A percentile compares a stretch with the other conserved stretches of the same genome.
Conservation (phyloP, 306 rosid genomes). For the Begonia fuchsioides region DNA sequence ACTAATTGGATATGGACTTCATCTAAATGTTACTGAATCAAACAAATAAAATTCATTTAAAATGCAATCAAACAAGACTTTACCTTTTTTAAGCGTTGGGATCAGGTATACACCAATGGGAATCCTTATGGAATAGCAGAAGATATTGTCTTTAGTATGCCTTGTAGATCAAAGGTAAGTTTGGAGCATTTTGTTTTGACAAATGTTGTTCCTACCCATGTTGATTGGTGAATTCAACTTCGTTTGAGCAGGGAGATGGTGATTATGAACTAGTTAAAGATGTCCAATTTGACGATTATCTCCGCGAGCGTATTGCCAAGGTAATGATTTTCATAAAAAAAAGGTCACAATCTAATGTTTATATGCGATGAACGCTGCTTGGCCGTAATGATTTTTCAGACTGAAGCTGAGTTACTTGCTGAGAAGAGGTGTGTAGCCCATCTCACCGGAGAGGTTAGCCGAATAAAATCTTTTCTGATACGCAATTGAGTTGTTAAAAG, state of each 20-base stretch:
- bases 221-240: not conserved
- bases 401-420: conserved; percentile 84
- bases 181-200: not conserved
- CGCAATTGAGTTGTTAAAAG: not conserved
- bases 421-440: conserved; percentile 97
- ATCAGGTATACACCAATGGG: conserved; percentile 69
- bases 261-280: conserved; percentile 84
- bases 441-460: conserved; percentile 81
- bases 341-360: not conserved
- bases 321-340: conserved; percentile 13
- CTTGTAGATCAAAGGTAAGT: conserved; percentile 85
- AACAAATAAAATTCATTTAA: too few species aligned
- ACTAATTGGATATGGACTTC: too few species aligned
- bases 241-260: conserved; percentile 59
- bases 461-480: not conserved
- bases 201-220: not conserved
- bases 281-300: conserved; percentile 64
- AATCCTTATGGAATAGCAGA: conserved; percentile 91
- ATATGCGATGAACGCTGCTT: not conserved
- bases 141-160: conserved; percentile 91
- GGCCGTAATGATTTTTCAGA: conserved; percentile 30
- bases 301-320: conserved; percentile 49
- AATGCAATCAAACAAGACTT: conserved; percentile 1
- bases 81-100: conserved; percentile 1
- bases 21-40: too few species aligned